Conservation (phyloP, 129 eudicot species). For the Saussurea involucrata region DNA sequence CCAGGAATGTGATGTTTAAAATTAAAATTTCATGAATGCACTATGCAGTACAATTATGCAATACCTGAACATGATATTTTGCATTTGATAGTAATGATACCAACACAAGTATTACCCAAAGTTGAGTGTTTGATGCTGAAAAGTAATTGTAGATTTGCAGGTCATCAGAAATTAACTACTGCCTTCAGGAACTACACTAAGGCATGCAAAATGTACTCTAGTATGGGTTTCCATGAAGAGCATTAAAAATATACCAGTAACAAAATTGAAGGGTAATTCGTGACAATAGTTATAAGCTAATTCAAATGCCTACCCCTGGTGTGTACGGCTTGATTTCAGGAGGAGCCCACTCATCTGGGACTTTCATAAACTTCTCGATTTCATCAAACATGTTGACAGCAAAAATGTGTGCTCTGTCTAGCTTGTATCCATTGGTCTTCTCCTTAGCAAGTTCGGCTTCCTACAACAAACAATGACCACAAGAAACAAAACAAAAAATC, state of each 20-base stretch:
- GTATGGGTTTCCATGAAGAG: not conserved
- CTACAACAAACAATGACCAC: conserved; percentile 24
- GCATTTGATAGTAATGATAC: not conserved
- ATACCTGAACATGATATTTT: not conserved
- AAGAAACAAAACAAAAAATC: not conserved
- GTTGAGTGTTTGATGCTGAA: not conserved
- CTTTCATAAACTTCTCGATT: conserved; percentile 70
- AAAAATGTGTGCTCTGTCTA: conserved; percentile 74
- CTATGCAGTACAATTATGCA: not conserved
- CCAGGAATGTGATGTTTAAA: not conserved
- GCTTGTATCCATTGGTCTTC: conserved; percentile 63
- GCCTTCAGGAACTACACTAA: not conserved
- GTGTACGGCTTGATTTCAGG: conserved; percentile 72
- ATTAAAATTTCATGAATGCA: not conserved
- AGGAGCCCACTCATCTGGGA: conserved; percentile 95
- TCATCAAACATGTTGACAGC: conserved; percentile 79
- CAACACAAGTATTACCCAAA: not conserved
- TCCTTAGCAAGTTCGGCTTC: conserved; percentile 90
- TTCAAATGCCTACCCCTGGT: conserved; percentile 52
- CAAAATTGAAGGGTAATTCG: not conserved
- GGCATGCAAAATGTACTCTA: not conserved
- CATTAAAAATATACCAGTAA: not conserved
- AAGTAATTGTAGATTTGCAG: not conserved
- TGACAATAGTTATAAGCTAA: not conserved
- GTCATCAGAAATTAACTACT: not conserved